Conservation (phyloP, 169 alveolate genomes). For the Plasmodium gallinaceum region DNA sequence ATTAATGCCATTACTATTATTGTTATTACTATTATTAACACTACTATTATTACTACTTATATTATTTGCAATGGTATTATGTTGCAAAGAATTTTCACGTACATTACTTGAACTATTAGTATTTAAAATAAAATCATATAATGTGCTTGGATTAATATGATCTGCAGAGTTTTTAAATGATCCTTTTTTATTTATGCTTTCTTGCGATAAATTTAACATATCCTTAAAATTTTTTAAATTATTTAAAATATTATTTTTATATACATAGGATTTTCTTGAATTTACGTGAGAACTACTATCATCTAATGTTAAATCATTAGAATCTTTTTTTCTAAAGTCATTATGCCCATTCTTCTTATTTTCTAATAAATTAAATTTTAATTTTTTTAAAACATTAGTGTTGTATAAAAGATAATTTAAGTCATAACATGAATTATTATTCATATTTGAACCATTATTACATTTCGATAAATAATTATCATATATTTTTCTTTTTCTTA, state of each 20-base stretch:
- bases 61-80: neutral
- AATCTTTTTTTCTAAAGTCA: conserved; percentile 39
- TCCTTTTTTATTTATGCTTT: conserved; percentile 37
- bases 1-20: conserved; percentile 3
- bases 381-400: conserved; percentile 32
- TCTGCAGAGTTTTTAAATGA: conserved; percentile 7
- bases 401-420: conserved; percentile 41
- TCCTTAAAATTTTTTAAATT: conserved; percentile 45
- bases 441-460: neutral
- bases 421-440: conserved; percentile 15
- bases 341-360: conserved; percentile 13
- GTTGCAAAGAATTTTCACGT: conserved; percentile 33
- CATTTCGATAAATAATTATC: conserved; percentile 2
- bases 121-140: conserved; percentile 59
- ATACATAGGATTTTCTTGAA: conserved; percentile 4
- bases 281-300: conserved; percentile 20
- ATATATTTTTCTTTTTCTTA: conserved; percentile 30
- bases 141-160: conserved; percentile 44
- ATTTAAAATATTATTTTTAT: conserved; percentile 33
- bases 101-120: conserved; percentile 32
- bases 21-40: conserved; percentile 4
- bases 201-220: conserved; percentile 54
- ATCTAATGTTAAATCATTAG: conserved; percentile 27
- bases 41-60: conserved; percentile 8
- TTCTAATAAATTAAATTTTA: conserved; percentile 47